Evolutionary conservation across 495 filamentous ascomycete species (phyloP).

Genomic region (Bombardia bombarda): DNA sequence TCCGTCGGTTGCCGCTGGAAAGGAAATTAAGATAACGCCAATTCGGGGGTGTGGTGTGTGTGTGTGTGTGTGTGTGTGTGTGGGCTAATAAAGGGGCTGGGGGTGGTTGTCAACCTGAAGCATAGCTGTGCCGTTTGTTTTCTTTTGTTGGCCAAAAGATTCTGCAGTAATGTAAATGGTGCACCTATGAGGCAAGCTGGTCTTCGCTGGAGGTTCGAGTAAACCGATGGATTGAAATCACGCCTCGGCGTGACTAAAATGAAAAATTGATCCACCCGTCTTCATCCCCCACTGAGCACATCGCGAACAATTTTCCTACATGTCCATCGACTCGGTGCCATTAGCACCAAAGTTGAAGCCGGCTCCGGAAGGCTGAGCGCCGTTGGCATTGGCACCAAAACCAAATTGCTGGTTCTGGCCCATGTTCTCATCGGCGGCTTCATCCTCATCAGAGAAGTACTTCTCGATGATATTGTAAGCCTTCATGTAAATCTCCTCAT

Average conservation of each 20-base stretch:
- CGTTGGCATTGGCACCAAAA: conserved; percentile 68
- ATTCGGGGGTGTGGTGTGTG: conserved; percentile 18
- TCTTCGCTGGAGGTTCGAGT: neutral
- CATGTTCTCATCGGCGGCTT: conserved; percentile 61
- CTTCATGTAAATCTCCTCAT: conserved; percentile 99
- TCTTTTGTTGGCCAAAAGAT: conserved; percentile 1
- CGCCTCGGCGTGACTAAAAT: no score
- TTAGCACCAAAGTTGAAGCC: conserved; percentile 89
- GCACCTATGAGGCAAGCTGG: neutral
- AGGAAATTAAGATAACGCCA: conserved; percentile 32
- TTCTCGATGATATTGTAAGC: conserved; percentile 99
- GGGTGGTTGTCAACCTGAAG: conserved; percentile 13
- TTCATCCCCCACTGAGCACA: no score
- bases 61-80: conserved; percentile 5
- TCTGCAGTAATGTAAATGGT: conserved; percentile 1
- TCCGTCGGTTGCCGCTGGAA: conserved; percentile 23
- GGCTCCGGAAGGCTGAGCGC: conserved; percentile 63
- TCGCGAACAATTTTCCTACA: conserved; percentile 50
- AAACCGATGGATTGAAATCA: no score
- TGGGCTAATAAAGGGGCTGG: conserved; percentile 4
- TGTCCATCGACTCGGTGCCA: conserved; percentile 93
- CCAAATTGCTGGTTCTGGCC: conserved; percentile 60
- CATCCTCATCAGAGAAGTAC: conserved; percentile 99
- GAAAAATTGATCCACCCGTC: no score
- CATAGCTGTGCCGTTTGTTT: conserved; percentile 15